Percentiles rank a stretch among this genome's conserved stretches.
phyloP scores from a whole-genome alignment of 2,329 filamentous ascomycete species.

The Hansfordia pulvinata region DNA sequence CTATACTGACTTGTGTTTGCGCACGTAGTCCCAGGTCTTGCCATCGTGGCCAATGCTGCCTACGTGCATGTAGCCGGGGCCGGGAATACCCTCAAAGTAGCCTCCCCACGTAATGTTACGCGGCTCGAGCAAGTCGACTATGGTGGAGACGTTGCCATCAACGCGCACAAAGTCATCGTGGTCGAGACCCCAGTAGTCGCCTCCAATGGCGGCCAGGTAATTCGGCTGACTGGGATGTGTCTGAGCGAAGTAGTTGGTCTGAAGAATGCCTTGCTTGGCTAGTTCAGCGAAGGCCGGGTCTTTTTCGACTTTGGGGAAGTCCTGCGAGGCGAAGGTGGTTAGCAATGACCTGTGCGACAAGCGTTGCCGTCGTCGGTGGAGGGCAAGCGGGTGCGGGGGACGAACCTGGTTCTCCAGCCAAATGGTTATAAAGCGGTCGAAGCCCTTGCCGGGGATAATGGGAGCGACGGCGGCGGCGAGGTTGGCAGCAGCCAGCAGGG shows the following conservation, averaged over 20 bases:
- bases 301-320: slow-evolving; percentile 24
- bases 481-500: slow-evolving; percentile 5
- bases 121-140: slow-evolving; percentile 29
- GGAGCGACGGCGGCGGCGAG: slow-evolving; percentile 7
- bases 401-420: slow-evolving; percentile 29
- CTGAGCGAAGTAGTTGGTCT: slow-evolving; percentile 30
- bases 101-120: slow-evolving; percentile 26
- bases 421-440: slow-evolving; percentile 28
- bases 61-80: slow-evolving; percentile 30
- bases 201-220: slow-evolving; percentile 29
- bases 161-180: slow-evolving; percentile 28
- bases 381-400: slow-evolving; percentile 1
- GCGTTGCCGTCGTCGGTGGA: slow-evolving; percentile 2
- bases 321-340: slow-evolving; percentile 15
- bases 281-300: slow-evolving; percentile 25
- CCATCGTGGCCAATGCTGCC: slow-evolving; percentile 18
- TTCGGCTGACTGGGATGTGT: slow-evolving; percentile 32
- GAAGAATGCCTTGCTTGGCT: slow-evolving; percentile 26
- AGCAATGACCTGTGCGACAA: slow-evolving; percentile 1
- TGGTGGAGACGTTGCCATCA: slow-evolving; percentile 28
- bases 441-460: slow-evolving; percentile 20
- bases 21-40: slow-evolving; percentile 20
- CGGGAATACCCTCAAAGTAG: slow-evolving; percentile 30
- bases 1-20: slow-evolving; percentile 23
- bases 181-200: slow-evolving; percentile 33